A percentile compares a stretch with the other conserved stretches of the same genome.
phyloP scores from a whole-genome alignment of 2,329 filamentous ascomycete genomes.

The Colletotrichum viniferum region DNA sequence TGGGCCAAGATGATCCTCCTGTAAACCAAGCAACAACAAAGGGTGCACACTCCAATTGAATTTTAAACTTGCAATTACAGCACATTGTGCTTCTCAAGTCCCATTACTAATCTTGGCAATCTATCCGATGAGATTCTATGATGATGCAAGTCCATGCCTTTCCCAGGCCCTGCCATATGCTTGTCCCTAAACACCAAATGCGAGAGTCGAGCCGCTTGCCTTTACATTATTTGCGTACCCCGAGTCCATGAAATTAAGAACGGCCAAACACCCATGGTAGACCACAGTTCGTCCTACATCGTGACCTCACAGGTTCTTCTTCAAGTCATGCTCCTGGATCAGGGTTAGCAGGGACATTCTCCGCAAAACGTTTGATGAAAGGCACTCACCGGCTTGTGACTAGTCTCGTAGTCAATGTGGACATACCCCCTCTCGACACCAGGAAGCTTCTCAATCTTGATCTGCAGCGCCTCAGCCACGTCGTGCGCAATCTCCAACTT shows the following conservation, averaged over 20 bases:
- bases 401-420: conserved; percentile 96
- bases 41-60: accelerated
- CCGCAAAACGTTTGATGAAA: background rate
- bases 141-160: background rate
- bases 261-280: background rate
- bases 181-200: background rate
- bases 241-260: background rate
- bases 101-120: background rate
- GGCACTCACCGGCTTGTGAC: conserved; percentile 74
- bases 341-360: background rate
- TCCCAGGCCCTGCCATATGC: background rate
- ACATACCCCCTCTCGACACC: conserved; percentile 95
- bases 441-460: conserved; percentile 89
- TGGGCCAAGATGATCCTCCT: accelerated
- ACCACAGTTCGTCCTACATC: background rate
- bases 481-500: conserved; percentile 85
- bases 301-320: conserved; percentile 60
- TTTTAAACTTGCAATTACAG: accelerated
- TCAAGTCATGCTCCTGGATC: conserved; percentile 60
- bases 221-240: background rate
- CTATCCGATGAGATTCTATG: background rate
- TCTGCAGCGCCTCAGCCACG: conserved; percentile 90
- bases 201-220: background rate
- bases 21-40: accelerated
- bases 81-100: background rate